phyloP scores from a whole-genome alignment of 495 filamentous ascomycete genomes.

The Hypoxylon cercidicola region DNA sequence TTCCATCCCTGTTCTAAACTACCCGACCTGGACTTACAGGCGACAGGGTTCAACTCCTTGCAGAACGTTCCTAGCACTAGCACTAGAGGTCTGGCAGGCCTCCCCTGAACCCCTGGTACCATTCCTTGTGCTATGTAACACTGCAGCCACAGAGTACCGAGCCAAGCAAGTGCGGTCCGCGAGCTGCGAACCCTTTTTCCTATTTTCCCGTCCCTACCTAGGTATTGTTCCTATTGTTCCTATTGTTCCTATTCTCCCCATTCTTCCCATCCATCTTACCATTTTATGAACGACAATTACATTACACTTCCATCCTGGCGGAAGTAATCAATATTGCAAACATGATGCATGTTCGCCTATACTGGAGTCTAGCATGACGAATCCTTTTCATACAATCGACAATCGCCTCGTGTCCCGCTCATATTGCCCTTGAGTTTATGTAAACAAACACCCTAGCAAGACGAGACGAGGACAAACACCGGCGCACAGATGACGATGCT shows the following conservation, averaged over 20 bases:
- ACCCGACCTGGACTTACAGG: slow-evolving; percentile 9
- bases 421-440: not conserved
- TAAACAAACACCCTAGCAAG: slow-evolving; percentile 21
- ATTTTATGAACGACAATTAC: not conserved
- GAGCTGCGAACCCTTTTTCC: too few species aligned
- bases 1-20: slow-evolving; percentile 36
- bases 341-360: not conserved
- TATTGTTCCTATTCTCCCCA: too few species aligned
- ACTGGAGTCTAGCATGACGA: not conserved
- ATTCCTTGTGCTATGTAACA: slow-evolving; percentile 13
- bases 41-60: too few species aligned
- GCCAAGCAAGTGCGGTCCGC: not conserved
- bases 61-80: slow-evolving; percentile 25
- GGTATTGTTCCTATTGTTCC: too few species aligned
- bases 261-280: slow-evolving; percentile 1
- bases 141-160: slow-evolving; percentile 15
- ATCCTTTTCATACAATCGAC: not conserved
- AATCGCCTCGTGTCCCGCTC: not conserved
- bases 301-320: not conserved
- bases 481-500: slow-evolving; percentile 23
- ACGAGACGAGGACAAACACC: slow-evolving; percentile 10
- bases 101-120: slow-evolving; percentile 15
- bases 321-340: not conserved
- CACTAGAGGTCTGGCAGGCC: not conserved
- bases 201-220: not conserved